Evolutionary conservation across 2,329 filamentous ascomycete genomes (phyloP), one percentile per base, ranked within the genome.

Genomic region (Cercospora sp.): DNA sequence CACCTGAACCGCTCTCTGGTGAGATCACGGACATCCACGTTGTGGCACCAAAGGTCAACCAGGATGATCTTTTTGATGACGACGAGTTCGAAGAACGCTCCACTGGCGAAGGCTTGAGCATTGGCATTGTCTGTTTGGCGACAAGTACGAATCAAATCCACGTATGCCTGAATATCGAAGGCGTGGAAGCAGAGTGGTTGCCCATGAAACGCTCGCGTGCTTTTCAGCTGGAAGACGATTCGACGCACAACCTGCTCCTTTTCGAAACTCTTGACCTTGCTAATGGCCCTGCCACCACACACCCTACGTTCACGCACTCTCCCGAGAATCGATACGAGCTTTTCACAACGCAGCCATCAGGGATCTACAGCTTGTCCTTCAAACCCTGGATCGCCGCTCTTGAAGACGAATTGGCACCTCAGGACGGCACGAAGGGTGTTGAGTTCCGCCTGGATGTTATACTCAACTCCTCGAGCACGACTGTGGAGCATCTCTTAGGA

Each of bases 131-230:
- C 6, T 88, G 86, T 73, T 76, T 90, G 9, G 81, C 86, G 16
- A 88, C 86, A 3, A 83, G 82, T 36, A 83, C 81, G 23, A 84
- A 84, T 55, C 82, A 85, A 64, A 80, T 90, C 7, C 85, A 88
- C 70, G 77, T 89, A 33, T 89, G 85, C 69, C 80, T 90, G 30
- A 86, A 90, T 71, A 76, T 89, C 33, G 85, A 89, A 61, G 88
- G 87, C 0, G 83, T 90, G 2, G 83, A 88, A 71, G 88, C 86
- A 7, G 85, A 87, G 73, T 90, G 88, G 88, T 82, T 90, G 7
- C 87, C 88, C 20, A 76, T 78, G 16, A 77, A 78, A 60, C 71
- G 72, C 30, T 64, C 74, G 63, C 66, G 72, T 8, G 71, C 73
- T 23, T 72, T 73, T 7, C 64, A 72, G 13, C 69, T 75, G 36